Percentiles rank a stretch among this genome's conserved stretches.
Evolutionary conservation across 139 green algal species (phyloP).

Genomic region (Microglena sp.): DNA sequence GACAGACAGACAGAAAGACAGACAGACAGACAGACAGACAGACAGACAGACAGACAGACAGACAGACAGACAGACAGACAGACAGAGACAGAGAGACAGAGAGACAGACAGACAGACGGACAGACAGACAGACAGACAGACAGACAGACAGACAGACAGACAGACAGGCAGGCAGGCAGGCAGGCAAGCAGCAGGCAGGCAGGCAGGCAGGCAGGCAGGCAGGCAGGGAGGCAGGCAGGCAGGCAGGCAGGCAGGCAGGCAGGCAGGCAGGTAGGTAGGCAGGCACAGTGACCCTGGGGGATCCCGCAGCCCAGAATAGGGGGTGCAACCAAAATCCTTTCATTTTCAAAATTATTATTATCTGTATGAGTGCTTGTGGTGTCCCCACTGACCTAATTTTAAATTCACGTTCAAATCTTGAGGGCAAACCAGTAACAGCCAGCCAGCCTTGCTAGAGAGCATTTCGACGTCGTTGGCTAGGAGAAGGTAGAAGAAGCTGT

Average conservation of each 20-base stretch:
- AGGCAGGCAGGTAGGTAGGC: constrained; percentile 13
- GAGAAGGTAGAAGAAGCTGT: too few relatives aligned
- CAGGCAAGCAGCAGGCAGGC: constrained; percentile 1
- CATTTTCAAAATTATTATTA: too few relatives aligned
- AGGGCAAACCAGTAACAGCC: too few relatives aligned
- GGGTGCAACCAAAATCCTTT: too few relatives aligned
- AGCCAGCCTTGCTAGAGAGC: too few relatives aligned
- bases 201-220: background rate
- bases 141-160: background rate
- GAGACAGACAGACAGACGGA: background rate
- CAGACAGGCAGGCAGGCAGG: background rate
- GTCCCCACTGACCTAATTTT: too few relatives aligned
- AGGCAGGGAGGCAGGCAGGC: constrained; percentile 12
- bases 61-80: constrained; percentile 2
- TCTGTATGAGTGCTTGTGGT: too few relatives aligned
- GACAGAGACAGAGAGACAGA: constrained; percentile 1
- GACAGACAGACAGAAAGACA: constrained; percentile 1
- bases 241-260: constrained; percentile 14
- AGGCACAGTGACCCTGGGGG: too few relatives aligned
- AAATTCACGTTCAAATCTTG: too few relatives aligned
- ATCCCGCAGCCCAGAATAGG: too few relatives aligned
- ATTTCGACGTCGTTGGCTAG: too few relatives aligned
- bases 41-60: constrained; percentile 2
- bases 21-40: constrained; percentile 2
- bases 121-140: constrained; percentile 2